Conservation (phyloP, 345 rosid genomes). For the Ricinus communis region DNA sequence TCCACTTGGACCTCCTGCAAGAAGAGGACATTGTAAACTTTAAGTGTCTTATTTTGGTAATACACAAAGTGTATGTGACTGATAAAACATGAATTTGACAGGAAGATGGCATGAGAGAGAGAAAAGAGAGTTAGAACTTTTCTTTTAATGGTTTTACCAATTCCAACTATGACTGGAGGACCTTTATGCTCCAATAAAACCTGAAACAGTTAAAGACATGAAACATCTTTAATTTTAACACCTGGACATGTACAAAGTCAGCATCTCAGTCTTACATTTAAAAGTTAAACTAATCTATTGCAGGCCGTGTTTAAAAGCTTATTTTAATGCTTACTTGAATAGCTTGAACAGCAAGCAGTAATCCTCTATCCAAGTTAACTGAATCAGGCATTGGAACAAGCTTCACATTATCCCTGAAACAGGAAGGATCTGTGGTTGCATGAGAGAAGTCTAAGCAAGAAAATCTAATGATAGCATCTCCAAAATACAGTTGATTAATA, state of each 20-base stretch:
- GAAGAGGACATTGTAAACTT: not conserved
- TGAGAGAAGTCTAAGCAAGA: constrained; percentile 71
- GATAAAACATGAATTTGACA: constrained; percentile 1
- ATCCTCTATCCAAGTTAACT: constrained; percentile 92
- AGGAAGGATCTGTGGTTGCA: constrained; percentile 92
- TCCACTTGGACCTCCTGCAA: constrained; percentile 99
- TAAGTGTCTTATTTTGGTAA: too few species aligned
- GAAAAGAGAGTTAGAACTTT: not conserved
- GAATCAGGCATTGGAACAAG: constrained; percentile 98
- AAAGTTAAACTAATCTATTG: not conserved
- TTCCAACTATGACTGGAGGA: constrained; percentile 87
- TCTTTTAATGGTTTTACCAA: constrained; percentile 52
- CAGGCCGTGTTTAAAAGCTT: not conserved
- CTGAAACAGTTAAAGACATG: constrained; percentile 45
- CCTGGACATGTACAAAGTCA: not conserved
- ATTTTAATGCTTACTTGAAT: constrained; percentile 68
- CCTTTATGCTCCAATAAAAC: constrained; percentile 93
- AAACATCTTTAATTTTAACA: constrained; percentile 1
- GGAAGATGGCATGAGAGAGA: not conserved
- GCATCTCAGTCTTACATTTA: not conserved
- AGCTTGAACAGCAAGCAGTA: constrained; percentile 98
- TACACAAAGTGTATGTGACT: too few species aligned
- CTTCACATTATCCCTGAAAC: constrained; percentile 87
- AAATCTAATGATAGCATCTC: constrained; percentile 26
- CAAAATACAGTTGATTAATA: constrained; percentile 20